phyloP scores from a whole-genome alignment of 352 stramenopile species.

The Phytopythium cucurbitacearum region DNA sequence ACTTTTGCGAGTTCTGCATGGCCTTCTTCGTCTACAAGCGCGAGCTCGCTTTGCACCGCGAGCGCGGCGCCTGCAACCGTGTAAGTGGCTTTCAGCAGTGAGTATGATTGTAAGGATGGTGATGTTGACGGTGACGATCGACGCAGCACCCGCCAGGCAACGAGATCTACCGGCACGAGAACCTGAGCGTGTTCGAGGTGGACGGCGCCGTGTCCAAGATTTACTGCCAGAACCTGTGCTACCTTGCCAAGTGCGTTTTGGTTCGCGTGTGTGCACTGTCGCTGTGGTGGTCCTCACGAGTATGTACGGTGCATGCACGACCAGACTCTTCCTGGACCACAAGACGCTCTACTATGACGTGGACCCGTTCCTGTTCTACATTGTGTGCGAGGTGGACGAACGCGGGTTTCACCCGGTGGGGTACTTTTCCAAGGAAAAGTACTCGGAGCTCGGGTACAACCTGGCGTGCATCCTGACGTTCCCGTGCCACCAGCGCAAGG shows the following conservation, averaged over 20 bases:
- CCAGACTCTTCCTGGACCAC: conserved; percentile 97
- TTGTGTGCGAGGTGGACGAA: conserved; percentile 94
- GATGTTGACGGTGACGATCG: background rate
- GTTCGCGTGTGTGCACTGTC: background rate
- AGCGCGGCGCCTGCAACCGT: conserved; percentile 55
- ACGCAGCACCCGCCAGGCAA: conserved; percentile 69
- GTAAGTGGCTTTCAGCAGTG: conserved; percentile 21
- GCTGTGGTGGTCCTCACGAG: background rate
- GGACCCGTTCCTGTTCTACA: conserved; percentile 99
- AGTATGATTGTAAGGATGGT: background rate
- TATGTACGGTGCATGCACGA: background rate
- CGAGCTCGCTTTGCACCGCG: conserved; percentile 61
- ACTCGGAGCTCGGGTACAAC: conserved; percentile 98
- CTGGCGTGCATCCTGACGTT: conserved; percentile 99
- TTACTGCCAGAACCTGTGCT: conserved; percentile 99
- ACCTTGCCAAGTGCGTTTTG: conserved; percentile 92
- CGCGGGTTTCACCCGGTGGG: conserved; percentile 93
- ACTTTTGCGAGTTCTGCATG: conserved; percentile 90
- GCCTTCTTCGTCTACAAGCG: conserved; percentile 82
- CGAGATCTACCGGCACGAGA: conserved; percentile 93
- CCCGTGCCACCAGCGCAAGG: conserved; percentile 97
- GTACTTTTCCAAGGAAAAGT: conserved; percentile 99
- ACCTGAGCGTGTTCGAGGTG: conserved; percentile 96
- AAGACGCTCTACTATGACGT: conserved; percentile 99
- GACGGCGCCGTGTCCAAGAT: conserved; percentile 95